These are phyloP conservation scores for Eimeria tenella DNA, from an alignment of 169 alveolate species.

Conservation along the genomic window DNA sequence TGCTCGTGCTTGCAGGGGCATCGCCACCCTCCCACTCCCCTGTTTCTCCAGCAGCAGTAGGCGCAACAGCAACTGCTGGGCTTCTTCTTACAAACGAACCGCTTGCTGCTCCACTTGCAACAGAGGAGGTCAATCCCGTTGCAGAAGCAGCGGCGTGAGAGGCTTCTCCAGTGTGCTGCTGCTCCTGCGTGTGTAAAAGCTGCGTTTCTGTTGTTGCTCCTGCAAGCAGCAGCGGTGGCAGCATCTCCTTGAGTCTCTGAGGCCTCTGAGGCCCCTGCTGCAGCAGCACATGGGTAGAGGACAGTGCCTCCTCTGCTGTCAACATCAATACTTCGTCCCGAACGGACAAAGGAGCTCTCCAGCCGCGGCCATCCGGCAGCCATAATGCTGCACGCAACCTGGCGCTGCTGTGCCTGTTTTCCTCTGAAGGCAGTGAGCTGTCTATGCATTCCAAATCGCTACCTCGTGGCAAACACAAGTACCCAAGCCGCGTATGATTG, in stretches of 20 bases:
- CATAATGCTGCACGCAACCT: constrained; percentile 14
- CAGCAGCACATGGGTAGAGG: constrained; percentile 51
- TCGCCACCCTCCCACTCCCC: not conserved
- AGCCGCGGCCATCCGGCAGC: constrained; percentile 41
- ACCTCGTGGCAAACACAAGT: not conserved
- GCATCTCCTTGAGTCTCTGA: constrained; percentile 3
- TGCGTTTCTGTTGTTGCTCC: not conserved
- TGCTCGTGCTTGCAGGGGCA: not conserved
- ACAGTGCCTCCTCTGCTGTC: constrained; percentile 50
- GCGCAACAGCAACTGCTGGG: not conserved
- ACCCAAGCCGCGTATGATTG: not conserved
- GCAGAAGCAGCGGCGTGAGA: constrained; percentile 36
- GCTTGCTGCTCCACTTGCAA: constrained; percentile 18
- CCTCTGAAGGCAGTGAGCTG: constrained; percentile 26
- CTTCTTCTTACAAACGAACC: not conserved
- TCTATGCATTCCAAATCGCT: constrained; percentile 36
- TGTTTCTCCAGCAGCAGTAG: not conserved
- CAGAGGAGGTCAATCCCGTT: not conserved
- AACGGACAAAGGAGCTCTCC: constrained; percentile 42
- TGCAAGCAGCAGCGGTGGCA: not conserved
- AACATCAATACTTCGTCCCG: constrained; percentile 3
- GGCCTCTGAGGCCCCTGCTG: constrained; percentile 35
- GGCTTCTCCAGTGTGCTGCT: not conserved
- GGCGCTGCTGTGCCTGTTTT: not conserved
- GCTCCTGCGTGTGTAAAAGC: not conserved